Base-by-base conservation (phyloP, 2,329 filamentous ascomycete genomes). In the Niveomyces coronatus region DNA sequence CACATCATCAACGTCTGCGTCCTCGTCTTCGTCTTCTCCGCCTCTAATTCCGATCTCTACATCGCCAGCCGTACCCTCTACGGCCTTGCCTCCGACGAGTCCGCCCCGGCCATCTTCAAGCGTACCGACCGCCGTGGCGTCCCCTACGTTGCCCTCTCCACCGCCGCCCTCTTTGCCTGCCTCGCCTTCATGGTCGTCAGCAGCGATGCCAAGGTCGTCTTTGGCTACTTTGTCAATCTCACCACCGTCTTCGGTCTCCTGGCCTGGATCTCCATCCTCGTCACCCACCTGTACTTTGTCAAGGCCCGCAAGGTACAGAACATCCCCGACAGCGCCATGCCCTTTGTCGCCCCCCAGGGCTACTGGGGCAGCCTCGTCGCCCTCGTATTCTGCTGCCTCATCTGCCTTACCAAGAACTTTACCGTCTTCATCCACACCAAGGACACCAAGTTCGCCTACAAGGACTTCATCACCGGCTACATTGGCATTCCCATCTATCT, bases 401-500 rank as follows among this genome's bases (percentile, higher is more conserved):
- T 91, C 44, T 74, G 81, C 2, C 54, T 93, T 36, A 89, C 85
- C 53, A 93, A 91, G 71, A 88, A 86, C 67, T 91, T 77, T 60
- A 68, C 74, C 40, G 79, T 82, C 42, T 91, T 91, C 58, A 66
- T 75, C 44, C 55, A 49, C 52, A 63, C 47, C 65, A 68, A 60
- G 49, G 48, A 56, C 40, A 68, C 67, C 37, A 64, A 65, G 35
- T 84, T 84, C 47, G 74, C 82, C 57, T 82, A 82, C 66, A 78
- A 82, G 65, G 79, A 73, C 50, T 87, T 88, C 60, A 74, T 88
- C 56, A 85, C 80, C 1, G 80, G 79, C 18, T 87, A 87, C 56
- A 63, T 82, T 7, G 83, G 82, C 35, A 86, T 88, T 48, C 83
- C 83, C 2, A 58, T 88, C 16, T 88, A 85, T 57, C 57, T 87